A percentile compares a stretch with the other conserved stretches of the same genome.
Evolutionary conservation across 441 rosid species (phyloP).

Genomic region (Populus hybrid): DNA sequence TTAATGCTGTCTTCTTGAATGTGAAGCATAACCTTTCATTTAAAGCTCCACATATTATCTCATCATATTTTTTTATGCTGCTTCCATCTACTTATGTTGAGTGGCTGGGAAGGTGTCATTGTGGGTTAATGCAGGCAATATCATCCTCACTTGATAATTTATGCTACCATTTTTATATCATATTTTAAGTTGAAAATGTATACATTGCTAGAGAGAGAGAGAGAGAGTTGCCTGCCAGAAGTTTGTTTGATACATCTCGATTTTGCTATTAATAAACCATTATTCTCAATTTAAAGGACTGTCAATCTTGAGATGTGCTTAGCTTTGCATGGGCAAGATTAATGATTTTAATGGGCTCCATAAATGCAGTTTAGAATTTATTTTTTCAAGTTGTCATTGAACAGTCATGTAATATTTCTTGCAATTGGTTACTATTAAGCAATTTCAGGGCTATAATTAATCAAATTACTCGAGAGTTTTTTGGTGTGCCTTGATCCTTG

Average conservation of each 20-base stretch:
- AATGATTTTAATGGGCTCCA: neutral
- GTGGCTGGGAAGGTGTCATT: neutral
- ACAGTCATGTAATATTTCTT: neutral
- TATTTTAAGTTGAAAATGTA: neutral
- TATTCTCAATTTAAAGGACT: neutral
- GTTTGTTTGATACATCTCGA: neutral
- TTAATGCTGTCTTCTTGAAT: neutral
- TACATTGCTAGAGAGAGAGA: neutral
- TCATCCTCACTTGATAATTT: neutral
- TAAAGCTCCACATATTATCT: neutral
- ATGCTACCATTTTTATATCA: neutral
- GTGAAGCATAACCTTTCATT: neutral
- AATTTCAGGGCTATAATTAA: neutral
- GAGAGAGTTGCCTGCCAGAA: neutral
- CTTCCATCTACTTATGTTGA: neutral
- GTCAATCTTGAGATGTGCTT: neutral
- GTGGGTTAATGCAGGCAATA: neutral
- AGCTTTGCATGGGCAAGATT: no score
- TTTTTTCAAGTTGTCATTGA: neutral
- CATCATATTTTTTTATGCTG: neutral
- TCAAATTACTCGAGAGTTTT: constrained; percentile 1
- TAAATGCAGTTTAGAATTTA: neutral
- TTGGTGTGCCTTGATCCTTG: neutral
- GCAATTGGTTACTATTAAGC: neutral
- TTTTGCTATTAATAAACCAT: neutral